Base-by-base conservation (phyloP, 352 stramenopile species). In the Phytopythium kandeliae region DNA sequence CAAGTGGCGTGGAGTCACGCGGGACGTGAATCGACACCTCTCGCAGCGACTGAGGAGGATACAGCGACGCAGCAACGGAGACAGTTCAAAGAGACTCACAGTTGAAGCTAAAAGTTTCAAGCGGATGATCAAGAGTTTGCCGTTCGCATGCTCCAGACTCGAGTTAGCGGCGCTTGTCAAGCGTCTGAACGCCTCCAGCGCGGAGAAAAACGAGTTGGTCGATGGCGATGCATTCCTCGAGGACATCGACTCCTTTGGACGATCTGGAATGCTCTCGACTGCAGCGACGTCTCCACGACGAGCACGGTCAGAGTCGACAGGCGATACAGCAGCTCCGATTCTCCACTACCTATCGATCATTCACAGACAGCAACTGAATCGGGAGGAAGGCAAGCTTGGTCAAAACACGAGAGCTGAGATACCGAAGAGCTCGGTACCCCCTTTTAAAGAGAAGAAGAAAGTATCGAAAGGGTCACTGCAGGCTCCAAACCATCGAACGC, bases 281-380 rank as follows among this genome's bases (percentile, higher is more conserved):
- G 50, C 59, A 21, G 22, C 40, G 2, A 15, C 40, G 13, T 46
- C 40, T 21, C 15, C 40, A 13, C 22, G 24, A 4, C 15, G 26
- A 50, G 8, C 61, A 57, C 19, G 53, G 52, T 25, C 26, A 21
- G 2, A 41, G 59, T 37, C 48, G 16, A 16, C 60, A 51, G 16
- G 55, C 59, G 17, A 57, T 51, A 9, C 51, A 8, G 61, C 74
- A 10, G 59, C 65, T 0, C 63, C 62, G 3, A 68, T 88, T 51
- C 54, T 86, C 21, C 68, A 80, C 43, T 86, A 83, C 57, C 60
- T 86, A 8, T 58, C 63, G 17, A 52, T 86, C 28, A 38, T 74
- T 2, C 55, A 73, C 42, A 30, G 58, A 16, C 49, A 70, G 6
- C 55, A 75, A 16, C 50, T 58, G 24, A 48, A 55, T 11, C 40